Percentiles rank a stretch among this genome's conserved stretches.
These are phyloP conservation scores for Cadophora sp. DNA, from an alignment of 2,329 filamentous ascomycete genomes.

Conservation along the genomic window DNA sequence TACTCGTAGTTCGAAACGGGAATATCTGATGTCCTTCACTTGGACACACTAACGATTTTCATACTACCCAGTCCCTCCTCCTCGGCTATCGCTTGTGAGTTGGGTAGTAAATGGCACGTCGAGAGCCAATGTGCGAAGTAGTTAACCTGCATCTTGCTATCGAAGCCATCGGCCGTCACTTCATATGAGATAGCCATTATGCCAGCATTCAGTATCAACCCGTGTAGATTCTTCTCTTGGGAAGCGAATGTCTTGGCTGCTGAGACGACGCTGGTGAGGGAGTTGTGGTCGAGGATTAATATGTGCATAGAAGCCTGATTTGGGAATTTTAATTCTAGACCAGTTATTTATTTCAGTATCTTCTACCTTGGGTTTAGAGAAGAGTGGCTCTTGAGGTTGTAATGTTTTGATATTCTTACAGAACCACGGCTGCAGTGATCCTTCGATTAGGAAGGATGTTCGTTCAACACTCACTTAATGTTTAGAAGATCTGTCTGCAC, in stretches of 20 bases:
- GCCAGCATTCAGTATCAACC: slow-evolving; percentile 55
- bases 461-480: too few relatives aligned
- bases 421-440: too few relatives aligned
- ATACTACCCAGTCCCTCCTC: slow-evolving; percentile 27
- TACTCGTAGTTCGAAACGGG: slow-evolving; percentile 23
- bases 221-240: slow-evolving; percentile 46
- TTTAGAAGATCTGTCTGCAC: too few relatives aligned
- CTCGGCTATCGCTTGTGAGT: slow-evolving; percentile 28
- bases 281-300: slow-evolving; percentile 38
- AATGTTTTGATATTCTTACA: too few relatives aligned
- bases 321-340: too few relatives aligned
- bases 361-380: too few relatives aligned
- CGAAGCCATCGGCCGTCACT: slow-evolving; percentile 45
- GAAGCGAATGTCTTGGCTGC: slow-evolving; percentile 43
- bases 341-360: too few relatives aligned
- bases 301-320: slow-evolving; percentile 39
- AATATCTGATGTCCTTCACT: slow-evolving; percentile 30
- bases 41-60: slow-evolving; percentile 30
- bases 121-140: slow-evolving; percentile 46
- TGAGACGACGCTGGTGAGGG: slow-evolving; percentile 41
- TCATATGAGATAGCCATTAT: slow-evolving; percentile 49
- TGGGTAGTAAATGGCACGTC: slow-evolving; percentile 28
- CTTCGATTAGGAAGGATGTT: too few relatives aligned
- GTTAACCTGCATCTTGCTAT: slow-evolving; percentile 47
- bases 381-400: too few relatives aligned